Evolutionary conservation across 805 yeast species (phyloP), one percentile per base, ranked within the genome.

Genomic region (Metschnikowia arizonensis): DNA sequence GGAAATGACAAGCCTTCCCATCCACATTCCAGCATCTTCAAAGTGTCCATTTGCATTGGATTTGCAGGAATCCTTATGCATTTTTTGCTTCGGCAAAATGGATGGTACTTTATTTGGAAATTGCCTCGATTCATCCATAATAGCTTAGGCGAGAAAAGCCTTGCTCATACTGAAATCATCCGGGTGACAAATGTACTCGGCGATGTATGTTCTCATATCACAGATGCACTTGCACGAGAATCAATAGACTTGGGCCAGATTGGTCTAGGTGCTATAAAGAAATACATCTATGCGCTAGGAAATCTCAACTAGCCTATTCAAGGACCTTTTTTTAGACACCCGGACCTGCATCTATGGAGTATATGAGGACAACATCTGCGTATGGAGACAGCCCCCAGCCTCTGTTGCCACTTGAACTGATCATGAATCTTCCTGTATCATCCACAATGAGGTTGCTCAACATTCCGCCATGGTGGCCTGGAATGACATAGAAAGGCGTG

Each of bases 381-480:
- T 84, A 77, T 30, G 73, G 68, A 3, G 95, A 89, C 54, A 84
- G 89, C 1, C 75, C 76, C 97, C 97, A 91, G 4, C 99, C 99
- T 57, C 97, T 77, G 50, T 86, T 88, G 8, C 99, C 99, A 61
- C 95, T 85, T 0, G 97, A 83, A 57, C 96, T 84, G 5, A 91
- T 77, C 83, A 93, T 74, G 62, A 86, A 93, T 50, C 93, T 68
- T 32, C 95, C 88, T 1, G 93, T 84, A 25, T 91, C 91, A 63
- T 91, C 98, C 18, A 90, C 83, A 44, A 79, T 73, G 50, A 93
- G 68, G 42, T 81, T 80, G 39, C 95, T 85, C 28, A 93, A 69
- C 2, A 81, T 79, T 23, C 97, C 96, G 40, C 99, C 98, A 59
- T 88, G 96, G 63, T 93, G 98, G 0, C 99, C 98, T 0, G 99